phyloP scores from a whole-genome alignment of 2,329 filamentous ascomycete genomes.

The Trichoderma sp. region DNA sequence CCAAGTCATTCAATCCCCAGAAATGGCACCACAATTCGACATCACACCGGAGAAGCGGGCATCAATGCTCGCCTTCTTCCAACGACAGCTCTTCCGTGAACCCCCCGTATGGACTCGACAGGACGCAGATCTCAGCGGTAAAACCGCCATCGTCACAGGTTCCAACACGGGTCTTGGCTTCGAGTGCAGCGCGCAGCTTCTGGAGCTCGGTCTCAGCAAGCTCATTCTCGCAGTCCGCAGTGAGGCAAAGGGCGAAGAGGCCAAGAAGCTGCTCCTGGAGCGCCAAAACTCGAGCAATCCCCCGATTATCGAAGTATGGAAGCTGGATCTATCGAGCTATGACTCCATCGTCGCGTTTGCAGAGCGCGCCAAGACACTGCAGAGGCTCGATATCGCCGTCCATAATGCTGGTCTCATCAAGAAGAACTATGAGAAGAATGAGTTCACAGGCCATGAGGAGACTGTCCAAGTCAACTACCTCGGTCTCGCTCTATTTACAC shows the following conservation, averaged over 20 bases:
- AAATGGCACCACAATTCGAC: neutral
- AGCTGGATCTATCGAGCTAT: conserved; percentile 14
- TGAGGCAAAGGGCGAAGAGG: conserved; percentile 12
- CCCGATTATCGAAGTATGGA: neutral
- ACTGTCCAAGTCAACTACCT: conserved; percentile 6
- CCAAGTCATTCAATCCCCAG: neutral
- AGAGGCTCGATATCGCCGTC: conserved; percentile 8
- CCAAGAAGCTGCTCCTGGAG: neutral
- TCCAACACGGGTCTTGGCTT: conserved; percentile 16
- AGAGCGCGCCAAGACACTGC: neutral
- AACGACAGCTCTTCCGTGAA: neutral
- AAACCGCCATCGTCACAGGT: conserved; percentile 18
- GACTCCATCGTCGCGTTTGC: conserved; percentile 11
- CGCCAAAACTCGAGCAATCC: neutral
- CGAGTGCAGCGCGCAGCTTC: conserved; percentile 6
- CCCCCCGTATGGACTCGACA: conserved; percentile 15
- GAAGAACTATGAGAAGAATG: neutral
- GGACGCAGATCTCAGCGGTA: neutral
- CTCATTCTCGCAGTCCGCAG: conserved; percentile 16
- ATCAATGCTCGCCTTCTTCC: neutral
- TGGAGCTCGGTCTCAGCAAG: conserved; percentile 7
- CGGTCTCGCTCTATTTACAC: neutral
- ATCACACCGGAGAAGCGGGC: conserved; percentile 1
- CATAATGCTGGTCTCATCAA: conserved; percentile 10
- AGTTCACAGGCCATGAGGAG: neutral